Evolutionary conservation across 2,329 filamentous ascomycete genomes (phyloP).

Genomic region (Apiospora marii): DNA sequence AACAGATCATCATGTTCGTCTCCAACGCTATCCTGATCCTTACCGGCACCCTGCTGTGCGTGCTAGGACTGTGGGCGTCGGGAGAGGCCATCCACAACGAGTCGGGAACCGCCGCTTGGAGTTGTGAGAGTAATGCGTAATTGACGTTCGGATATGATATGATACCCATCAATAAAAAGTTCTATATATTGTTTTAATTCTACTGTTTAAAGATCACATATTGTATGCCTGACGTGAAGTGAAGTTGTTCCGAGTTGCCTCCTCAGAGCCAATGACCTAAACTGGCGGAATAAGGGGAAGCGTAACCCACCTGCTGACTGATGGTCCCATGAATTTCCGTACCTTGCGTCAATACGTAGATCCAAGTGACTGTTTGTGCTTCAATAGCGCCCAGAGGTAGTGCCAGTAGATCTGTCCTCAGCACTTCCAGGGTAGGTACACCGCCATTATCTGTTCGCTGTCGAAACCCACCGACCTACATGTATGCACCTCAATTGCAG

Average conservation of each 20-base stretch:
- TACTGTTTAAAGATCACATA: background rate
- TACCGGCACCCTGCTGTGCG: constrained; percentile 46
- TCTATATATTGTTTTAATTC: background rate
- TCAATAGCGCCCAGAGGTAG: no score
- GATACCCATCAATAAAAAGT: constrained; percentile 18
- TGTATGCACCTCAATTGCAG: no score
- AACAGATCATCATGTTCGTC: constrained; percentile 42
- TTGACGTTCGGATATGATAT: constrained; percentile 1
- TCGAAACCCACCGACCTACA: background rate
- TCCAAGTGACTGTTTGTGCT: no score
- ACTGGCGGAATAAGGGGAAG: background rate
- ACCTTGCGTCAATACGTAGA: no score
- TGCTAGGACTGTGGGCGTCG: constrained; percentile 49
- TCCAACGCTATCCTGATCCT: constrained; percentile 44
- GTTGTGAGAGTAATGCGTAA: constrained; percentile 42
- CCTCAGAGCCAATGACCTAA: background rate
- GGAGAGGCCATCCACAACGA: constrained; percentile 46
- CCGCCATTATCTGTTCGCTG: background rate
- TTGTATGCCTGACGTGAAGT: background rate
- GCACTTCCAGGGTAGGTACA: background rate
- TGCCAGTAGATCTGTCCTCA: background rate
- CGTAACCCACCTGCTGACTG: background rate
- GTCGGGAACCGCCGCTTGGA: constrained; percentile 45
- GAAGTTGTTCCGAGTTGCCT: background rate
- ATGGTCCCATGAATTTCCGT: no score